Conservation (phyloP, 257 asterid species). For the Scutellaria baicalensis region DNA sequence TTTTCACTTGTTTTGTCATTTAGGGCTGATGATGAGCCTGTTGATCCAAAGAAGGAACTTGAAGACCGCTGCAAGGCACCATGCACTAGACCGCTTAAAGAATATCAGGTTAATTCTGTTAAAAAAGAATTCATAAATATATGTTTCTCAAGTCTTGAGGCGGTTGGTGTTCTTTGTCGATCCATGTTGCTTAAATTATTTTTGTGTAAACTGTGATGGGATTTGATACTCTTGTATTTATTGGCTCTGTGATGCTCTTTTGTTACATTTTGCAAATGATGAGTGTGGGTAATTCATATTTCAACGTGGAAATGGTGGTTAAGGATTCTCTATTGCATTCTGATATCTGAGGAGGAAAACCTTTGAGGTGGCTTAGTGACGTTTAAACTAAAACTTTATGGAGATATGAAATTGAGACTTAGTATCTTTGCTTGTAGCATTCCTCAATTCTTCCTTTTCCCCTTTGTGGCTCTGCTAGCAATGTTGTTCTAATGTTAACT, state of each 20-base stretch:
- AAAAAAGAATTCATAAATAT: not conserved
- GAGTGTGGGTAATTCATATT: not conserved
- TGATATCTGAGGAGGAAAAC: not conserved
- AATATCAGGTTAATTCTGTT: conserved; percentile 53
- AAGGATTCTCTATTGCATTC: not conserved
- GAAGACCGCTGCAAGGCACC: conserved; percentile 82
- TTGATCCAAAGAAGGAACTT: conserved; percentile 67
- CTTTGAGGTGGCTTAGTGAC: not conserved
- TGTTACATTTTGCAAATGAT: not conserved
- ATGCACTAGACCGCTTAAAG: conserved; percentile 61
- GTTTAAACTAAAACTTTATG: too few relatives aligned
- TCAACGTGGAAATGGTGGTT: not conserved
- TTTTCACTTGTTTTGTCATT: not conserved
- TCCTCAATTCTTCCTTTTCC: too few relatives aligned
- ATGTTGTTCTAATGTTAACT: too few relatives aligned
- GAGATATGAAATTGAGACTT: too few relatives aligned
- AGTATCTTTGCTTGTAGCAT: too few relatives aligned
- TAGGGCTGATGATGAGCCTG: conserved; percentile 86
- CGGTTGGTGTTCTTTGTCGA: not conserved
- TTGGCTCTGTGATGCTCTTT: not conserved
- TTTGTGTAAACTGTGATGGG: not conserved
- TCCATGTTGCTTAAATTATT: not conserved
- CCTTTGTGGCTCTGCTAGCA: too few relatives aligned
- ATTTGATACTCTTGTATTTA: not conserved
- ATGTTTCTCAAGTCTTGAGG: not conserved